These are phyloP conservation scores for Lyophyllum atratum DNA, from an alignment of 768 basidiomycete species.

Conservation along the genomic window DNA sequence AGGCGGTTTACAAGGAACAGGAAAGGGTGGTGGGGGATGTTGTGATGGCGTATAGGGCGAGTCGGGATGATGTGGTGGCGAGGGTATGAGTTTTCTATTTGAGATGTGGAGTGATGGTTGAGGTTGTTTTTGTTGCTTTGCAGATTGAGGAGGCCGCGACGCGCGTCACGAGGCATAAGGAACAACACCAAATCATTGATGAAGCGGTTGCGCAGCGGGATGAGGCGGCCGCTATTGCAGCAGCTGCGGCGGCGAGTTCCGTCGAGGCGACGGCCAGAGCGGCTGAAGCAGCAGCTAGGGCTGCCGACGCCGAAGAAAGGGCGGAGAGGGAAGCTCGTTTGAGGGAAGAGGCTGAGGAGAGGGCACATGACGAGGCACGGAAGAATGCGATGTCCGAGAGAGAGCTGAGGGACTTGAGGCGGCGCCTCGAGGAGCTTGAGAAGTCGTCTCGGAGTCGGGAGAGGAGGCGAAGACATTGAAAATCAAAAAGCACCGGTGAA, in stretches of 20 bases:
- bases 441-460: neutral
- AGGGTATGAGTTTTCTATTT: constrained; percentile 1
- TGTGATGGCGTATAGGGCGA: constrained; percentile 4
- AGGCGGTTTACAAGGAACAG: constrained; percentile 12
- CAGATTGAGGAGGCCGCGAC: constrained; percentile 13
- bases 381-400: constrained; percentile 11
- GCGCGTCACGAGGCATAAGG: constrained; percentile 2
- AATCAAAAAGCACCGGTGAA: neutral
- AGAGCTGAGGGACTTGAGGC: constrained; percentile 12
- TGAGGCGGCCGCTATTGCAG: constrained; percentile 8
- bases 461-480: neutral
- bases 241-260: constrained; percentile 5
- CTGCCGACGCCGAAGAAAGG: constrained; percentile 13
- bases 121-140: neutral
- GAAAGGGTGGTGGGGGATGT: constrained; percentile 8
- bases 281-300: constrained; percentile 10
- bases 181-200: constrained; percentile 7
- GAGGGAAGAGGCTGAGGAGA: constrained; percentile 14
- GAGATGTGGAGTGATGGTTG: neutral
- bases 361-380: constrained; percentile 12
- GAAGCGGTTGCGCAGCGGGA: constrained; percentile 9
- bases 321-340: constrained; percentile 14
- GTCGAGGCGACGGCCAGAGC: constrained; percentile 12
- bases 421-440: constrained; percentile 14
- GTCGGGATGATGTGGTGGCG: constrained; percentile 8